A percentile compares a stretch with the other conserved stretches of the same genome.
These are phyloP conservation scores for Quercus parvula DNA, from an alignment of 306 rosid species.

Conservation along the genomic window DNA sequence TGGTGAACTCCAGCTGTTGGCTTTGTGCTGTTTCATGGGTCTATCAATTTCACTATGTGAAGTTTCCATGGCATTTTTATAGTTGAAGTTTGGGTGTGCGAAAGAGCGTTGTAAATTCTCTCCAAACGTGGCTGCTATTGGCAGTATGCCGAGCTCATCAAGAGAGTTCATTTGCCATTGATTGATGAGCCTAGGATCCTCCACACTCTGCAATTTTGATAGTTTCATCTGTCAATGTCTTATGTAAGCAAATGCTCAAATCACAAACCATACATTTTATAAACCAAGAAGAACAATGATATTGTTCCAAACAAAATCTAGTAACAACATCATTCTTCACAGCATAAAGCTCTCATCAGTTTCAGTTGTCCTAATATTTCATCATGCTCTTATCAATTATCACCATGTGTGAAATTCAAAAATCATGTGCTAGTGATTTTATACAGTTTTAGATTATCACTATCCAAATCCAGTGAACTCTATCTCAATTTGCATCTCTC, in stretches of 20 bases:
- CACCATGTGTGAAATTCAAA: neutral
- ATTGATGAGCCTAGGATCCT: conserved; percentile 52
- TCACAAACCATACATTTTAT: neutral
- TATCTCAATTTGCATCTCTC: no score
- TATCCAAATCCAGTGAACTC: no score
- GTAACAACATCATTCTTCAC: no score
- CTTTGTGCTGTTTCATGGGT: conserved; percentile 48
- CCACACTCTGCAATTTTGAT: conserved; percentile 50
- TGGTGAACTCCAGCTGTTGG: conserved; percentile 47
- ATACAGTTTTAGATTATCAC: neutral
- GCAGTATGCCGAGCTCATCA: conserved; percentile 44
- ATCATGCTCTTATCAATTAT: neutral
- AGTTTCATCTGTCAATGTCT: neutral
- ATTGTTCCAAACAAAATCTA: neutral
- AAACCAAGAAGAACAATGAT: neutral
- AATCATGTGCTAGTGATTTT: neutral
- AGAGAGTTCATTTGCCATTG: conserved; percentile 62
- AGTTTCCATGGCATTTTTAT: conserved; percentile 35
- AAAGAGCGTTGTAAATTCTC: conserved; percentile 54
- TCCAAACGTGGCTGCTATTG: conserved; percentile 51
- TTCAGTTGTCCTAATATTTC: neutral
- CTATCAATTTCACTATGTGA: conserved; percentile 34
- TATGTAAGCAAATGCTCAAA: neutral
- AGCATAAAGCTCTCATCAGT: neutral
- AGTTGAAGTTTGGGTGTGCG: conserved; percentile 37